Conservation (phyloP, 768 basidiomycete species). For the Chiua virens region DNA sequence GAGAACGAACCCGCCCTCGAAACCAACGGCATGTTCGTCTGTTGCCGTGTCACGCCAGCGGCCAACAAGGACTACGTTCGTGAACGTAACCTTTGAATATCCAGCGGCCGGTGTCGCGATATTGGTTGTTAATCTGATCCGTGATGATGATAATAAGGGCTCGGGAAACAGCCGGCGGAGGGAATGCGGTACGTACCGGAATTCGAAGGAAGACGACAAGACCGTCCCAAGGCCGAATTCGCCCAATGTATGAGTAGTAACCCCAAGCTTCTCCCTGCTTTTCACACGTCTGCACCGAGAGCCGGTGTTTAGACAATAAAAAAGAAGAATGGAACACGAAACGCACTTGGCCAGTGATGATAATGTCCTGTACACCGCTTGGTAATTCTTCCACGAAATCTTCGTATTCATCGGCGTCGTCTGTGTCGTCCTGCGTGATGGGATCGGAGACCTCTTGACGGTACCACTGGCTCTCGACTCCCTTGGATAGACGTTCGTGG, state of each 20-base stretch:
- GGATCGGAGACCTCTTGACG: constrained; percentile 20
- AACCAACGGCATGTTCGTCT: constrained; percentile 39
- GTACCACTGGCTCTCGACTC: constrained; percentile 22
- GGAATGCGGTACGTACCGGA: constrained; percentile 36
- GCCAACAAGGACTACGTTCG: constrained; percentile 48
- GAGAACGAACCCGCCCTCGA: constrained; percentile 50
- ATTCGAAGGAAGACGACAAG: constrained; percentile 45
- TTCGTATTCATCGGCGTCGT: constrained; percentile 37
- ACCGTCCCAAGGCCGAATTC: constrained; percentile 53
- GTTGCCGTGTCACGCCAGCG: constrained; percentile 55
- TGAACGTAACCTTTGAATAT: constrained; percentile 55
- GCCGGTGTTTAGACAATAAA: neutral
- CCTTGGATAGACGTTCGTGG: constrained; percentile 26
- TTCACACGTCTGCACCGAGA: constrained; percentile 38
- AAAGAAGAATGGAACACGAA: neutral
- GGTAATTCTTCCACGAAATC: constrained; percentile 37
- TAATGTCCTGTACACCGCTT: constrained; percentile 49
- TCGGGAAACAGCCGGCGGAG: constrained; percentile 2
- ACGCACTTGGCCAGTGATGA: constrained; percentile 51
- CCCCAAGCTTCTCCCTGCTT: constrained; percentile 52
- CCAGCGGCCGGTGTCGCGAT: constrained; percentile 41
- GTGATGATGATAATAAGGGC: constrained; percentile 8
- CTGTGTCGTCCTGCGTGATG: constrained; percentile 21
- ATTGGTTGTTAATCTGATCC: constrained; percentile 35
- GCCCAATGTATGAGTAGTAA: constrained; percentile 43